Conservation (phyloP, 2,329 filamentous ascomycete genomes). For the Cytospora paraplurivora region DNA sequence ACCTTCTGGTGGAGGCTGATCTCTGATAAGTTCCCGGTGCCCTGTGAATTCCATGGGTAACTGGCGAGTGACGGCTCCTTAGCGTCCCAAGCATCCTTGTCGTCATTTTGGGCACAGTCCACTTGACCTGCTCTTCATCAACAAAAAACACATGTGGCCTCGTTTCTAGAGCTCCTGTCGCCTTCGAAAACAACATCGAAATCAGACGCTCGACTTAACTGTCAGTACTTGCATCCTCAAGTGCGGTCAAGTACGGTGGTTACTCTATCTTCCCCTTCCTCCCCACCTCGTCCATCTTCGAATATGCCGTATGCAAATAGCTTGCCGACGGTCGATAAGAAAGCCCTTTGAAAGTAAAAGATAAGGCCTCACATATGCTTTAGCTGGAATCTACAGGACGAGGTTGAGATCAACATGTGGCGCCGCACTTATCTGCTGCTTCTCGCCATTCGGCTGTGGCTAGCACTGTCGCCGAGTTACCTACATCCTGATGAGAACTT, state of each 20-base stretch:
- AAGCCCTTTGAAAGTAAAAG: slow-evolving; percentile 26
- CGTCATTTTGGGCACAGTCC: slow-evolving; percentile 10
- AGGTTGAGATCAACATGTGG: slow-evolving; percentile 67
- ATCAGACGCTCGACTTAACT: slow-evolving; percentile 18
- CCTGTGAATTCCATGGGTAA: not conserved
- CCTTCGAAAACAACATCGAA: slow-evolving; percentile 19
- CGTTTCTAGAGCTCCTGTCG: slow-evolving; percentile 22
- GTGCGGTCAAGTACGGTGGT: not conserved
- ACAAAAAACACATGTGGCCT: slow-evolving; percentile 25
- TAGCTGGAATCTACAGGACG: slow-evolving; percentile 30
- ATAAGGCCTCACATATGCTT: slow-evolving; percentile 31
- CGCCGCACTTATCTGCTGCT: slow-evolving; percentile 84
- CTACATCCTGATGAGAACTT: slow-evolving; percentile 99
- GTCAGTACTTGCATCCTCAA: not conserved
- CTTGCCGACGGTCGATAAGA: slow-evolving; percentile 28
- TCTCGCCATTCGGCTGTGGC: slow-evolving; percentile 85
- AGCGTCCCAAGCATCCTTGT: slow-evolving; percentile 24
- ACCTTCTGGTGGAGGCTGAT: not conserved
- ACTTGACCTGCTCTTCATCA: slow-evolving; percentile 12
- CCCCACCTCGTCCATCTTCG: slow-evolving; percentile 2
- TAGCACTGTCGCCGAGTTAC: slow-evolving; percentile 92
- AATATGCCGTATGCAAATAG: slow-evolving; percentile 28
- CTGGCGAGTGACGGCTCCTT: slow-evolving; percentile 11
- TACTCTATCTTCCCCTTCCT: not conserved
- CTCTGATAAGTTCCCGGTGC: not conserved